Evolutionary conservation across 1,139 yeast species (phyloP), one percentile per base, ranked within the genome.

Genomic region (Debaryomyces nepalensis): DNA sequence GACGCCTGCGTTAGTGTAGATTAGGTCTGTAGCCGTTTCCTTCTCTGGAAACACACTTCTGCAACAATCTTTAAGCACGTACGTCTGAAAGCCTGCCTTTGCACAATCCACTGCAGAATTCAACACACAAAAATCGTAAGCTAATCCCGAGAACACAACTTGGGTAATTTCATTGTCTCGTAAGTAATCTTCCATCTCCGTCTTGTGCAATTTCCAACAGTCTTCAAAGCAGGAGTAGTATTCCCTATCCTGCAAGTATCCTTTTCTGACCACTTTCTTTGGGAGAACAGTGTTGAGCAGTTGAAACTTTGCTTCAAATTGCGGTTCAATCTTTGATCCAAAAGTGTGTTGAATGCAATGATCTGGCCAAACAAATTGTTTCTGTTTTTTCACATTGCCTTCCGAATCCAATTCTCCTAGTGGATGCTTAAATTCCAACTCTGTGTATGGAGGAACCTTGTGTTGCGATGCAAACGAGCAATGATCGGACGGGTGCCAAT

Each of bases 221-320:
- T 91, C 98, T 42, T 75, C 70, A 59, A 91, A 90, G 30, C 95
- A 91, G n/a, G 96, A 88, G 57, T 90, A 91, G 61, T 84, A 89
- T 58, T 91, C 98, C 16, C 95, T 64, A 52, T 87, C 91, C 19
- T 66, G 66, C 23, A 84, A 61, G 45, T 71, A 75, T 0, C 97
- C 98, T 63, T 91, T 91, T 44, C 73, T 72, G 4, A 91, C 81
- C 2, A 80, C 61, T 0, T 66, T 53, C 33, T 61, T 62, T 1
- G 77, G 73, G 5, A 61, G 50, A 3, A 46, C 44, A 1, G 53
- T 51, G 21, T 48, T 48, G 11, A 65, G 37, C 39, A 45, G 47
- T 12, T 61, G 58, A 46, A 69, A 69, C 2, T 42, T 43, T 4
- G 54, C 49, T 21, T 52, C 42, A 41, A 72, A 70, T 43, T 68